Conservation (phyloP, 306 rosid genomes). For the Begonia masoniana region DNA sequence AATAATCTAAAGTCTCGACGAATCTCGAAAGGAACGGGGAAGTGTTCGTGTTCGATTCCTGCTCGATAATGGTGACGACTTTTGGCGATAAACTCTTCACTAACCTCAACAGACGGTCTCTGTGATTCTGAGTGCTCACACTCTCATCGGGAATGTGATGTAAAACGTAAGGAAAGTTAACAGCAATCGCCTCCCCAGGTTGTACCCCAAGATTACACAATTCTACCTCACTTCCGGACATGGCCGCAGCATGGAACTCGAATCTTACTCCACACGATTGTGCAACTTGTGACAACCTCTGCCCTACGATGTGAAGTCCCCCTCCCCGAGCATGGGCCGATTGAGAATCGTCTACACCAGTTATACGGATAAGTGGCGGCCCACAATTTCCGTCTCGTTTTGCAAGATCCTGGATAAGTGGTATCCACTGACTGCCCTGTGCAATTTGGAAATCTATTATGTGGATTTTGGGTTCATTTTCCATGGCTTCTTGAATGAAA, state of each 20-base stretch:
- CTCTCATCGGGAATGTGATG: slow-evolving; percentile 95
- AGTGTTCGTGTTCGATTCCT: slow-evolving; percentile 88
- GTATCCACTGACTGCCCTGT: slow-evolving; percentile 72
- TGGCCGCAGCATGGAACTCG: slow-evolving; percentile 67
- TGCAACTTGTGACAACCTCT: slow-evolving; percentile 33
- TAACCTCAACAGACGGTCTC: slow-evolving; percentile 61
- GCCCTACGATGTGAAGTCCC: slow-evolving; percentile 61
- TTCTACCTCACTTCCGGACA: slow-evolving; percentile 58
- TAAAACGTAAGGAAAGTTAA: slow-evolving; percentile 56
- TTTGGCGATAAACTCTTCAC: slow-evolving; percentile 63
- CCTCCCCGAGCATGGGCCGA: slow-evolving; percentile 86
- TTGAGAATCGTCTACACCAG: slow-evolving; percentile 80
- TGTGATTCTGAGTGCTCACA: slow-evolving; percentile 66
- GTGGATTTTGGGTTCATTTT: slow-evolving; percentile 55
- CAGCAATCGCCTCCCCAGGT: slow-evolving; percentile 60
- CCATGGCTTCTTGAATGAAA: slow-evolving; percentile 49
- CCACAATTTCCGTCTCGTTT: slow-evolving; percentile 30
- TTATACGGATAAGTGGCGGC: slow-evolving; percentile 50
- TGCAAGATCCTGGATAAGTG: slow-evolving; percentile 48
- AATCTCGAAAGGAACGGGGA: slow-evolving; percentile 63
- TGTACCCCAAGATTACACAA: slow-evolving; percentile 27
- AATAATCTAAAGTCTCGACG: slow-evolving; percentile 49
- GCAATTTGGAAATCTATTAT: slow-evolving; percentile 94
- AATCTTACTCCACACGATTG: slow-evolving; percentile 36
- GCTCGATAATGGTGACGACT: slow-evolving; percentile 68